Evolutionary conservation across 2,329 filamentous ascomycete species (phyloP).

Genomic region (Verticillium nonalfalfae): DNA sequence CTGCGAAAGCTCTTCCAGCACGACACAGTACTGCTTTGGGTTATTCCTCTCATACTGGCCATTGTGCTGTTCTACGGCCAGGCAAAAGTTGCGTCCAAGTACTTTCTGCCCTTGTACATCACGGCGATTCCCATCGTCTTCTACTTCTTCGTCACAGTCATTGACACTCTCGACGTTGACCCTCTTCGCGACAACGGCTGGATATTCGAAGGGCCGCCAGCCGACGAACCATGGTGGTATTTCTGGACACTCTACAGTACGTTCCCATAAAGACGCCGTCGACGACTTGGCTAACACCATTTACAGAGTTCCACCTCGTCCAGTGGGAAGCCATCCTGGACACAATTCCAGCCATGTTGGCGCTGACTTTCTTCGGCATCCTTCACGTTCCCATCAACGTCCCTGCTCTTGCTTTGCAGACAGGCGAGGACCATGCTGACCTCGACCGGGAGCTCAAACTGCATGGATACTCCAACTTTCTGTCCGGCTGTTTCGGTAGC

Average conservation of each 20-base stretch:
- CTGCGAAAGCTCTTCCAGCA: constrained; percentile 65
- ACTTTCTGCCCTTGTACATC: constrained; percentile 83
- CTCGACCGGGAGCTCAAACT: constrained; percentile 87
- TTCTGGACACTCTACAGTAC: constrained; percentile 94
- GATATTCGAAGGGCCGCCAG: constrained; percentile 84
- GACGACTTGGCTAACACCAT: neutral
- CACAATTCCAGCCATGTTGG: constrained; percentile 90
- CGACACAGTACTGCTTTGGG: constrained; percentile 78
- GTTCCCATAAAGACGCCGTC: constrained; percentile 19
- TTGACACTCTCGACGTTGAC: constrained; percentile 62
- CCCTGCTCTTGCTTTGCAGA: constrained; percentile 82
- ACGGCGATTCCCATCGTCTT: constrained; percentile 70
- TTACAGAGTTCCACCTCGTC: constrained; percentile 68
- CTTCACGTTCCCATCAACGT: constrained; percentile 98
- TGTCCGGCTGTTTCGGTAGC: constrained; percentile 81
- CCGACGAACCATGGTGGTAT: constrained; percentile 89
- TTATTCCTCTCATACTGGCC: constrained; percentile 70
- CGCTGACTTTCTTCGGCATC: constrained; percentile 93
- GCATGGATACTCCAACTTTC: constrained; percentile 86
- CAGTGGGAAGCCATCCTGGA: constrained; percentile 79
- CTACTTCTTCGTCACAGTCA: constrained; percentile 66
- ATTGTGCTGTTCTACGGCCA: constrained; percentile 71
- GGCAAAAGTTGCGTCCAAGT: constrained; percentile 70
- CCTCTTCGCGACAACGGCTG: constrained; percentile 69
- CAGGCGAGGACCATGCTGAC: constrained; percentile 86